phyloP scores from a whole-genome alignment of 345 rosid species.

The Aethionema arabicum region DNA sequence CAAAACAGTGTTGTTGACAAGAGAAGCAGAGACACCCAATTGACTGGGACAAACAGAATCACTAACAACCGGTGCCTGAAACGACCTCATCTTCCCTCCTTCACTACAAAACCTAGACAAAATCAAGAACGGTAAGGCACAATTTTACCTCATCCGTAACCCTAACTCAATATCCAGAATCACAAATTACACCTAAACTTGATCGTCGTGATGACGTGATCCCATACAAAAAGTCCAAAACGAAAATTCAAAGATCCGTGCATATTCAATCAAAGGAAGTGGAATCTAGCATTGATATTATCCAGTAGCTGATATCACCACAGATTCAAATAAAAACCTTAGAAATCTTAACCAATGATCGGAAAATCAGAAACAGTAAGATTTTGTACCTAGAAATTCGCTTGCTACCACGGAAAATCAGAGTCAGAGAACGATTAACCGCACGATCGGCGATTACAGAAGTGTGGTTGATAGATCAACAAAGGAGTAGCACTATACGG shows the following conservation, averaged over 20 bases:
- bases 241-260: slow-evolving; percentile 3
- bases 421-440: no score
- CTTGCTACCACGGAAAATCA: no score
- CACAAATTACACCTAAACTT: not conserved
- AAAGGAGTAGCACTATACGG: not conserved
- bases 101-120: slow-evolving; percentile 2
- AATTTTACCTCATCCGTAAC: not conserved
- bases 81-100: slow-evolving; percentile 50
- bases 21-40: slow-evolving; percentile 30
- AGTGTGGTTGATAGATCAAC: slow-evolving; percentile 1
- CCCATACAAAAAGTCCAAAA: not conserved
- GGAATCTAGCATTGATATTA: not conserved
- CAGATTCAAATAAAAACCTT: not conserved
- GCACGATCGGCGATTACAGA: no score
- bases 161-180: slow-evolving; percentile 10
- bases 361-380: not conserved
- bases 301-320: not conserved
- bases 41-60: slow-evolving; percentile 59
- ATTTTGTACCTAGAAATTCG: slow-evolving; percentile 1
- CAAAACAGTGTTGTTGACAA: slow-evolving; percentile 37
- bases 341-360: not conserved
- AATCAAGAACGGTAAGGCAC: not conserved
- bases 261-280: slow-evolving; percentile 4
- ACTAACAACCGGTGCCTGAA: slow-evolving; percentile 74
- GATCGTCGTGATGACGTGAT: not conserved